A percentile compares a stretch with the other conserved stretches of the same genome.
These are phyloP conservation scores for Xylariaceae sp. DNA, from an alignment of 2,329 filamentous ascomycete species.

Conservation along the genomic window DNA sequence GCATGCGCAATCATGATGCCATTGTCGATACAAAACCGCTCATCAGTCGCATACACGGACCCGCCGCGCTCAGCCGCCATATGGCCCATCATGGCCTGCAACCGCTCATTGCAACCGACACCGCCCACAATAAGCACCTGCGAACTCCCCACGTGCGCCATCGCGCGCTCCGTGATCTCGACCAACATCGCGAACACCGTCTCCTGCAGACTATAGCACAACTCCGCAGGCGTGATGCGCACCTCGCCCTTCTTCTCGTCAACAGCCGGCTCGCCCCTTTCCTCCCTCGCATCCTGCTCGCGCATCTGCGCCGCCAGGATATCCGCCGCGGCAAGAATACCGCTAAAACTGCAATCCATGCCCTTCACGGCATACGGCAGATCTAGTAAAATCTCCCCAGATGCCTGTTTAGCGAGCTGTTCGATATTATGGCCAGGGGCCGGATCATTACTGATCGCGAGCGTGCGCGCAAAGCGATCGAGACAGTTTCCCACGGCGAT, in stretches of 20 bases:
- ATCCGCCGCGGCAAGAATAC: constrained; percentile 81
- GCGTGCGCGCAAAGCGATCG: constrained; percentile 87
- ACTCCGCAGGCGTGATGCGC: constrained; percentile 69
- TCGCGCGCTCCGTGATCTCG: constrained; percentile 95
- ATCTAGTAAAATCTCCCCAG: constrained; percentile 62
- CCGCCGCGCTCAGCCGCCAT: constrained; percentile 89
- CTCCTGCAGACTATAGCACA: constrained; percentile 94
- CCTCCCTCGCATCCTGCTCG: constrained; percentile 30
- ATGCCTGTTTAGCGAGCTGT: constrained; percentile 73
- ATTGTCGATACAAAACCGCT: constrained; percentile 97
- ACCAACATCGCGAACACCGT: constrained; percentile 96
- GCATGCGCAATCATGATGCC: constrained; percentile 99
- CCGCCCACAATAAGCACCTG: constrained; percentile 95
- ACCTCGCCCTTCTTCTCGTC: constrained; percentile 41
- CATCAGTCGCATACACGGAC: constrained; percentile 89
- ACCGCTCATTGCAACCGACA: constrained; percentile 86
- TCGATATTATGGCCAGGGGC: constrained; percentile 98
- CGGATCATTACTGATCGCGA: constrained; percentile 90
- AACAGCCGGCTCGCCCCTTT: constrained; percentile 19
- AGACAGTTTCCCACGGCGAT: constrained; percentile 98
- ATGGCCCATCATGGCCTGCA: constrained; percentile 97
- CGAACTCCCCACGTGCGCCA: constrained; percentile 89
- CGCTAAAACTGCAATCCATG: constrained; percentile 96
- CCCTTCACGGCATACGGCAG: constrained; percentile 95
- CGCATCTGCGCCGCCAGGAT: constrained; percentile 66